Evolutionary conservation across 2,329 filamentous ascomycete genomes (phyloP).

Genomic region (Phoma sp.): DNA sequence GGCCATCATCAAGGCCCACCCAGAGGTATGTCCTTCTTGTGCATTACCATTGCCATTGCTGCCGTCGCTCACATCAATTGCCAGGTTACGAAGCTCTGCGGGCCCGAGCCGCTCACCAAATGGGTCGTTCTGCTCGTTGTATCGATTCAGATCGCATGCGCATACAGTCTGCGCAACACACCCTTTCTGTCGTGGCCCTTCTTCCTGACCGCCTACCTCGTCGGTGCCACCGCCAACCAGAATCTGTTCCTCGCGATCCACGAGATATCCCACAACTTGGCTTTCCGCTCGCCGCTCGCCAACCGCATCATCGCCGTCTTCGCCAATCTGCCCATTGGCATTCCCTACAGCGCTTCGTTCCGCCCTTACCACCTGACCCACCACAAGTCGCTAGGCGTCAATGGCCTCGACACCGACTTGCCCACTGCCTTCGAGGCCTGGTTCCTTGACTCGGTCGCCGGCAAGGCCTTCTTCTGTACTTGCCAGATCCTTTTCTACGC

Average conservation of each 20-base stretch:
- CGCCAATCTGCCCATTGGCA: conserved; percentile 92
- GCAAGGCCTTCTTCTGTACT: conserved; percentile 98
- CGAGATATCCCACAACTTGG: conserved; percentile 97
- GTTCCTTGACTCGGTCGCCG: conserved; percentile 91
- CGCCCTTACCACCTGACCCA: conserved; percentile 98
- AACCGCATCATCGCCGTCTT: conserved; percentile 90
- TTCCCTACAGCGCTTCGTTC: conserved; percentile 96
- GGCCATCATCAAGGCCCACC: conserved; percentile 97
- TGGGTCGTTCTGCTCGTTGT: conserved; percentile 88
- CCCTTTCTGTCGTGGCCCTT: conserved; percentile 83
- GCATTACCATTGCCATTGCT: background rate
- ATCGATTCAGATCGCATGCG: conserved; percentile 76
- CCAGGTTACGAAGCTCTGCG: conserved; percentile 94
- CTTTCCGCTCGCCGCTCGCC: conserved; percentile 78
- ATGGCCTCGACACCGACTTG: conserved; percentile 94
- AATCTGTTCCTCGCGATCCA: conserved; percentile 98
- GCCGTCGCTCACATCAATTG: conserved; percentile 10
- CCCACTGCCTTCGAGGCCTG: conserved; percentile 90
- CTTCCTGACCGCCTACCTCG: conserved; percentile 84
- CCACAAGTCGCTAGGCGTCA: conserved; percentile 97
- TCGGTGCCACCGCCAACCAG: conserved; percentile 96
- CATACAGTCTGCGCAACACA: conserved; percentile 76
- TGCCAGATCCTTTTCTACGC: conserved; percentile 99
- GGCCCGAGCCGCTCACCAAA: conserved; percentile 93
- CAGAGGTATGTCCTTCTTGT: conserved; percentile 69